Percentiles rank a stretch among this genome's conserved stretches.
Conservation (phyloP, 257 asterid species). For the Solanum chiquidenum region DNA sequence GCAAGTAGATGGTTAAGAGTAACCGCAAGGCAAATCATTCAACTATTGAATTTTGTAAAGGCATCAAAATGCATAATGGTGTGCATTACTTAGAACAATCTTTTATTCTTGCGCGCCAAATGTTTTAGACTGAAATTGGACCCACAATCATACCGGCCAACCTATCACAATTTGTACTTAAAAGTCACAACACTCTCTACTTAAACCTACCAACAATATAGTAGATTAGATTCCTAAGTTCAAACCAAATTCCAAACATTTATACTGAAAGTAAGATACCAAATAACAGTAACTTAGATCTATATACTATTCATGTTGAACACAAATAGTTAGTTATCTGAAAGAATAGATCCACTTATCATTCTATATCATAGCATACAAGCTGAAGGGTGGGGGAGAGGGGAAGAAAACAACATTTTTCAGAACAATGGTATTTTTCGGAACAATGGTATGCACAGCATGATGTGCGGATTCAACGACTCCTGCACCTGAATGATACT, state of each 20-base stretch:
- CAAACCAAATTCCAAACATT: not conserved
- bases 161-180: conserved; percentile 2
- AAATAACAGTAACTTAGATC: not conserved
- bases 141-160: conserved; percentile 17
- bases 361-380: not conserved
- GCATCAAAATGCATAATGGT: too few species aligned
- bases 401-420: not conserved
- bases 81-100: not conserved
- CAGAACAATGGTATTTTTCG: not conserved
- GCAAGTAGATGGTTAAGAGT: too few species aligned
- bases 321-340: not conserved
- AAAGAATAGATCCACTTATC: not conserved
- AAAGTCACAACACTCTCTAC: not conserved
- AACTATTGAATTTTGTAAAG: too few species aligned
- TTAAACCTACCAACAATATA: not conserved
- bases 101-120: not conserved
- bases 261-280: not conserved
- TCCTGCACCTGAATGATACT: not conserved
- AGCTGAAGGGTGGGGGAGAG: not conserved
- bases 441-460: not conserved
- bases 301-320: not conserved
- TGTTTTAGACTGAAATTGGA: conserved; percentile 18
- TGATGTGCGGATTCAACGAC: not conserved
- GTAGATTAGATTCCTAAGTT: not conserved
- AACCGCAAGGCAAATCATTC: too few species aligned